phyloP scores from a whole-genome alignment of 176 grass and related monocot genomes.

The Eleusine indica region DNA sequence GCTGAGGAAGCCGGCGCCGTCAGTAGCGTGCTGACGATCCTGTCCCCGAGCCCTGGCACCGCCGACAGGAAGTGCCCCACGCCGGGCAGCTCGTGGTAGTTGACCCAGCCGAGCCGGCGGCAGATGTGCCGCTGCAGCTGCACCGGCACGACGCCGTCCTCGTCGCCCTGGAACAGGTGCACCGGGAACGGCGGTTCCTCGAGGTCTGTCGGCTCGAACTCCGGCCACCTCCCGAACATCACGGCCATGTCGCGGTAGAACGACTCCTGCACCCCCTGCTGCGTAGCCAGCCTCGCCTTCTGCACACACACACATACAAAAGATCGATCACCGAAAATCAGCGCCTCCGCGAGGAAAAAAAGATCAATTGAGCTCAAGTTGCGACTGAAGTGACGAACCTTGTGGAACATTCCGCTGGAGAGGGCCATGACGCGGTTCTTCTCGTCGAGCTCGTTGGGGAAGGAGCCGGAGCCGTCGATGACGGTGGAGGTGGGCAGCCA shows the following conservation, averaged over 20 bases:
- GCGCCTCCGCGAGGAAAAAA: not conserved
- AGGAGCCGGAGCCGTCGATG: conserved; percentile 50
- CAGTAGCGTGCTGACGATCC: conserved; percentile 58
- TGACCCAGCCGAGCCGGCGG: conserved; percentile 68
- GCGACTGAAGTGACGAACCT: conserved; percentile 30
- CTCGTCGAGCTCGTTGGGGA: conserved; percentile 75
- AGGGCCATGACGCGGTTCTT: conserved; percentile 52
- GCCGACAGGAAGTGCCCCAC: conserved; percentile 67
- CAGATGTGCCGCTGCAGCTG: conserved; percentile 78
- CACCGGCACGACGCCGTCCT: conserved; percentile 90
- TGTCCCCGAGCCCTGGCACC: conserved; percentile 70
- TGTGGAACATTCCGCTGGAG: conserved; percentile 47
- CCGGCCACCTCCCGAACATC: conserved; percentile 90
- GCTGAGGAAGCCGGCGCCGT: conserved; percentile 4
- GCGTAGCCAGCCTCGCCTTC: conserved; percentile 60
- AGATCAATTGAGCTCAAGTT: not conserved
- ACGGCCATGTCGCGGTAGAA: conserved; percentile 92
- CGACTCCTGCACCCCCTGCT: conserved; percentile 79
- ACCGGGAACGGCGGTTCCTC: conserved; percentile 65
- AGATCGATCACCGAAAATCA: not conserved
- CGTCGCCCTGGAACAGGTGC: conserved; percentile 88
- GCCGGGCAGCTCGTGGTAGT: conserved; percentile 68
- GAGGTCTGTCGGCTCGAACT: conserved; percentile 90
- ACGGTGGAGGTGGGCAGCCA: conserved; percentile 80
- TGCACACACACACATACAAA: not conserved